A percentile compares a stretch with the other conserved stretches of the same genome.
These are phyloP conservation scores for Saccharomycopsis sp. DNA, from an alignment of 805 yeast genomes.

Conservation along the genomic window DNA sequence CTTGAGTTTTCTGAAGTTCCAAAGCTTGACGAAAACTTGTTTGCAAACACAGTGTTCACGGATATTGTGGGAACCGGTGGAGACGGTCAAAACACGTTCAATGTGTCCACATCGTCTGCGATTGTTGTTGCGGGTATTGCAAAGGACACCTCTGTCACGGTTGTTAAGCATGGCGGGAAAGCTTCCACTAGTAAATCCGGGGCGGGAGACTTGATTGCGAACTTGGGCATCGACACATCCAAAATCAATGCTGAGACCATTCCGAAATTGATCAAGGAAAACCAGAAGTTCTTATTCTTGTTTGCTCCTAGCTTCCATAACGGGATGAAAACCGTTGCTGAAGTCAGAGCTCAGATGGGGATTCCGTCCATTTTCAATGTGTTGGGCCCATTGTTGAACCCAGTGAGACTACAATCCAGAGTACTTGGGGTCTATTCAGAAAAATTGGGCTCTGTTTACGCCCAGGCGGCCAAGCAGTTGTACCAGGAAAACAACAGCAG, in stretches of 20 bases:
- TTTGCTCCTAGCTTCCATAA: slow-evolving; percentile 94
- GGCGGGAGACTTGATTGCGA: slow-evolving; percentile 77
- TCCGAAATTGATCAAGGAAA: slow-evolving; percentile 38
- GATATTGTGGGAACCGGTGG: slow-evolving; percentile 99
- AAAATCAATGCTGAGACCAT: slow-evolving; percentile 57
- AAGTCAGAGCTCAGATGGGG: slow-evolving; percentile 68
- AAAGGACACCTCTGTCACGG: slow-evolving; percentile 36
- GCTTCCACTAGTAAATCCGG: slow-evolving; percentile 93
- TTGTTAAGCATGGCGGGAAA: slow-evolving; percentile 96
- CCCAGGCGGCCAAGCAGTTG: slow-evolving; percentile 64
- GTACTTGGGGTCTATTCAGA: slow-evolving; percentile 86
- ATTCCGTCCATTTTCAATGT: slow-evolving; percentile 92
- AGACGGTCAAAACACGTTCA: slow-evolving; percentile 95
- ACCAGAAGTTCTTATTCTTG: slow-evolving; percentile 47
- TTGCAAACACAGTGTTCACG: slow-evolving; percentile 37
- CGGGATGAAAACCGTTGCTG: slow-evolving; percentile 78
- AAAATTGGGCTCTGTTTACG: slow-evolving; percentile 71
- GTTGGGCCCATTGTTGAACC: slow-evolving; percentile 89
- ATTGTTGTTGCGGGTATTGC: slow-evolving; percentile 86
- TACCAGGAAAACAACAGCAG: slow-evolving; percentile 29
- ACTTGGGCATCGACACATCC: slow-evolving; percentile 75
- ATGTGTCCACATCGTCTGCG: slow-evolving; percentile 91
- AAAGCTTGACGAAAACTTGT: slow-evolving; percentile 34
- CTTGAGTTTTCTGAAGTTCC: slow-evolving; percentile 48
- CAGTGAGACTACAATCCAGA: slow-evolving; percentile 71